Evolutionary conservation across 2,329 filamentous ascomycete species (phyloP).

Genomic region (Aspergillus pseudotamarii): DNA sequence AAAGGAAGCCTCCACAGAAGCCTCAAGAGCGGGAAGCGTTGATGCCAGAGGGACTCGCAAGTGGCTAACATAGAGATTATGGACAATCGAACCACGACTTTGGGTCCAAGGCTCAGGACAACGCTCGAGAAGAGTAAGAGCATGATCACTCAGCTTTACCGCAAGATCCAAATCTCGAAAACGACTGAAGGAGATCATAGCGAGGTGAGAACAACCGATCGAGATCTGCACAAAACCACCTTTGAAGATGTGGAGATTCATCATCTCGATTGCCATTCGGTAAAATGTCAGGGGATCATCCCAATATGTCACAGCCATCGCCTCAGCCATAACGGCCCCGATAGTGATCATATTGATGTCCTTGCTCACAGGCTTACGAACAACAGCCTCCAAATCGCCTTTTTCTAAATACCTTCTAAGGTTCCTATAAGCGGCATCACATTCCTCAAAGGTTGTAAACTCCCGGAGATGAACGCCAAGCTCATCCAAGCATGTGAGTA

Average conservation of each 20-base stretch:
- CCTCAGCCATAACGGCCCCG: constrained; percentile 60
- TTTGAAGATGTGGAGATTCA: constrained; percentile 57
- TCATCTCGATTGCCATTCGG: constrained; percentile 60
- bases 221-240: constrained; percentile 61
- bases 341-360: constrained; percentile 48
- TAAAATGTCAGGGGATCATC: constrained; percentile 62
- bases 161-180: constrained; percentile 61
- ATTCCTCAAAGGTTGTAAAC: constrained; percentile 71
- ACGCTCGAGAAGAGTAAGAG: constrained; percentile 54
- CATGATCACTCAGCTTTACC: constrained; percentile 55
- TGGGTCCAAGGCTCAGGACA: constrained; percentile 58
- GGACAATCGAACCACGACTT: constrained; percentile 59
- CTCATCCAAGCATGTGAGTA: constrained; percentile 71
- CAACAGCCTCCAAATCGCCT: constrained; percentile 52
- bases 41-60: constrained; percentile 55
- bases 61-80: constrained; percentile 65
- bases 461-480: constrained; percentile 69
- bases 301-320: constrained; percentile 63
- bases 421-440: constrained; percentile 72
- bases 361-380: constrained; percentile 44
- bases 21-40: constrained; percentile 56
- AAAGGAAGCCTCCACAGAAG: constrained; percentile 59
- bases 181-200: constrained; percentile 58
- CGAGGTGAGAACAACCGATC: constrained; percentile 61
- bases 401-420: constrained; percentile 63